Conservation (phyloP, 768 basidiomycete species). For the Exsudoporus frostii region DNA sequence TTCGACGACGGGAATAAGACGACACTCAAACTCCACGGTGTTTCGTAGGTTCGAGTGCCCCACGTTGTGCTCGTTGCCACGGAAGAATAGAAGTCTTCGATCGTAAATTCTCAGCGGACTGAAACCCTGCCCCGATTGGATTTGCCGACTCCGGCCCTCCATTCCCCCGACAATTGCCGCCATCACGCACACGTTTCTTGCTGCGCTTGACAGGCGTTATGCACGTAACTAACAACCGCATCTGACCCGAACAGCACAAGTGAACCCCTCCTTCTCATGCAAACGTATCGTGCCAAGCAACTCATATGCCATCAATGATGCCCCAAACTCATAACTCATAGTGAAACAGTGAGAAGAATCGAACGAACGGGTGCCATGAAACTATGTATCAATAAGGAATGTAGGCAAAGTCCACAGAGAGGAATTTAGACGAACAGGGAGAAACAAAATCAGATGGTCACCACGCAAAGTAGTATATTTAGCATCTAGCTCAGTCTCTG, state of each 20-base stretch:
- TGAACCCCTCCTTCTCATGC: neutral
- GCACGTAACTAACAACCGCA: slow-evolving; percentile 13
- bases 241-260: slow-evolving; percentile 5
- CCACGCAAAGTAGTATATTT: slow-evolving; percentile 11
- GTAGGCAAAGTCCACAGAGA: slow-evolving; percentile 26
- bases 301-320: slow-evolving; percentile 2
- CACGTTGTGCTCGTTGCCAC: slow-evolving; percentile 31
- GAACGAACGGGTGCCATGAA: slow-evolving; percentile 26
- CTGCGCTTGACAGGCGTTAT: slow-evolving; percentile 9
- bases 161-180: slow-evolving; percentile 20
- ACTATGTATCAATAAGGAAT: slow-evolving; percentile 32
- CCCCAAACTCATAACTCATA: slow-evolving; percentile 24
- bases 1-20: slow-evolving; percentile 16
- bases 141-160: slow-evolving; percentile 8
- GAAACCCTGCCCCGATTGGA: slow-evolving; percentile 11
- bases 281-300: neutral
- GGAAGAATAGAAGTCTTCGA: slow-evolving; percentile 33
- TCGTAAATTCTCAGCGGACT: slow-evolving; percentile 21
- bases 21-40: slow-evolving; percentile 25
- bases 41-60: slow-evolving; percentile 18
- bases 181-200: slow-evolving; percentile 5
- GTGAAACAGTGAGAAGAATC: slow-evolving; percentile 23
- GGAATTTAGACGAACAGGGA: slow-evolving; percentile 5
- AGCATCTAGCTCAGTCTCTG: slow-evolving; percentile 50
- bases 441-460: slow-evolving; percentile 15